Evolutionary conservation across 768 basidiomycete species (phyloP).

Genomic region (Calvatia gigantea): DNA sequence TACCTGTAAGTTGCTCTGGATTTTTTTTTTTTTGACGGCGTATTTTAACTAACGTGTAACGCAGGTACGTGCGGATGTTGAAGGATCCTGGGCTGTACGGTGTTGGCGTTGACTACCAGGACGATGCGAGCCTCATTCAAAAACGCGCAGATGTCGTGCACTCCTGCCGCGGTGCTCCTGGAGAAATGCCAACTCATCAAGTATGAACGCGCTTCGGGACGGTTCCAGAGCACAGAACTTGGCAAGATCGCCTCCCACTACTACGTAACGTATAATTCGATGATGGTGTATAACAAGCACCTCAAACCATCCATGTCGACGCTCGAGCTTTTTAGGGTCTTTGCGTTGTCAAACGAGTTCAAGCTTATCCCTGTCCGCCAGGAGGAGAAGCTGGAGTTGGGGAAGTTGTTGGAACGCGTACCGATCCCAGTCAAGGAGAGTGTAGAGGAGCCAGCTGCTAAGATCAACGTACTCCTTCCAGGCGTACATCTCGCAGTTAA

Average conservation of each 20-base stretch:
- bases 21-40: neutral
- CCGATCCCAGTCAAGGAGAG: slow-evolving; percentile 97
- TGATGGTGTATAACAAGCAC: slow-evolving; percentile 96
- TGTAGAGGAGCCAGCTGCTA: slow-evolving; percentile 94
- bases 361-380: slow-evolving; percentile 44
- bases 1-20: slow-evolving; percentile 67
- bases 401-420: slow-evolving; percentile 88
- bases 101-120: slow-evolving; percentile 86
- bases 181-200: slow-evolving; percentile 95
- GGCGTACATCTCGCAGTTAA: slow-evolving; percentile 91
- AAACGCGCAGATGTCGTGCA: slow-evolving; percentile 94
- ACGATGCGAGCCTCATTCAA: slow-evolving; percentile 62
- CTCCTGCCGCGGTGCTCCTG: slow-evolving; percentile 85
- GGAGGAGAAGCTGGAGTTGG: slow-evolving; percentile 80
- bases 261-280: slow-evolving; percentile 92
- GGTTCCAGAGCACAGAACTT: slow-evolving; percentile 90
- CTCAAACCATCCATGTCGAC: slow-evolving; percentile 81
- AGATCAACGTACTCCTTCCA: slow-evolving; percentile 96
- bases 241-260: slow-evolving; percentile 94
- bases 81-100: slow-evolving; percentile 84
- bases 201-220: slow-evolving; percentile 84
- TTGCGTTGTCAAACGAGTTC: slow-evolving; percentile 94
- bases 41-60: slow-evolving; percentile 10
- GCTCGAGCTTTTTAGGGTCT: slow-evolving; percentile 92
- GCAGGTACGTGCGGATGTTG: slow-evolving; percentile 92